phyloP scores from a whole-genome alignment of 1,284 basidiomycete genomes.

The Violaceomyces palustris region DNA sequence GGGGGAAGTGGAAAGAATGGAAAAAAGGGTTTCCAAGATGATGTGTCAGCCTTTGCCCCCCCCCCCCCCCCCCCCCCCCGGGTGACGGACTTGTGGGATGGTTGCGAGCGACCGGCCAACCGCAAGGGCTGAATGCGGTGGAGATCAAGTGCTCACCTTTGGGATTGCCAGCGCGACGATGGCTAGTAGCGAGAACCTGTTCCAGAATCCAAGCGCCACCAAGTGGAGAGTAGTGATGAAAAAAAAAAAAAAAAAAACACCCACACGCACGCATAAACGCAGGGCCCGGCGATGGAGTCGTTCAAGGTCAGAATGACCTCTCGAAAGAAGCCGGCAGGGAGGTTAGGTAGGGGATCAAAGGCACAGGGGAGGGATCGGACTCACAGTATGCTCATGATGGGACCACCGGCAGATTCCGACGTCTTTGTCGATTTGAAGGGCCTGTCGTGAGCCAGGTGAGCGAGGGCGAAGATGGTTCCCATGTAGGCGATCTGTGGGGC shows the following conservation, averaged over 20 bases:
- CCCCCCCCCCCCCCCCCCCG: too few species aligned
- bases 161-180: conserved; percentile 17
- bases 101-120: too few species aligned
- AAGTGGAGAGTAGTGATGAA: neutral
- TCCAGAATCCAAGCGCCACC: neutral
- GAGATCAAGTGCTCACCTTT: too few species aligned
- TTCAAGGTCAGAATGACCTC: neutral
- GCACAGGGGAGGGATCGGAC: neutral
- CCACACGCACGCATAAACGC: neutral
- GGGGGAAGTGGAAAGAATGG: too few species aligned
- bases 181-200: conserved; percentile 15
- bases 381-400: conserved; percentile 16
- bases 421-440: conserved; percentile 27
- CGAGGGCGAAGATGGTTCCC: conserved; percentile 27
- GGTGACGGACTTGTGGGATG: too few species aligned
- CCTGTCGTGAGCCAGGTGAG: conserved; percentile 29
- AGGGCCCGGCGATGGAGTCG: neutral
- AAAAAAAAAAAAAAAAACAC: neutral
- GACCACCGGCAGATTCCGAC: conserved; percentile 12
- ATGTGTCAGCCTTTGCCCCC: too few species aligned
- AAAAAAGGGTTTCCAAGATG: too few species aligned
- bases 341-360: neutral
- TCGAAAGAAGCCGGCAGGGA: neutral
- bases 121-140: too few species aligned
- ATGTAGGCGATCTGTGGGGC: conserved; percentile 20